Base-by-base conservation (phyloP, 352 stramenopile species). In the Phytophthora chlamydospora region DNA sequence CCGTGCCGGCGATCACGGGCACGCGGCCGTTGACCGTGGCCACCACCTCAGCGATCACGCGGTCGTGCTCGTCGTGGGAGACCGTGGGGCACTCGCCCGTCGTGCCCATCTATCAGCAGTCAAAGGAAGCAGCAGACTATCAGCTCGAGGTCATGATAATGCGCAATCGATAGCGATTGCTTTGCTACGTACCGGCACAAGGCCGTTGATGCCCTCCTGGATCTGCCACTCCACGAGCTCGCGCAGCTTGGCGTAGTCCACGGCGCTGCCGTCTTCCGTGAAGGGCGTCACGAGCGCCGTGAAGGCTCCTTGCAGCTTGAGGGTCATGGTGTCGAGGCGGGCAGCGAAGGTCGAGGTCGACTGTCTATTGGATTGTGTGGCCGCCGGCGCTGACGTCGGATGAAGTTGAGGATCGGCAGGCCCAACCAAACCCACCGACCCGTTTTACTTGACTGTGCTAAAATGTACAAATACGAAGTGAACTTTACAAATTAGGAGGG, bases 261-360 rank as follows among this genome's bases (percentile, higher is more conserved):
- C 93, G 29, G 76, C 76, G 40, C 73, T 88, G 47, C 93, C 93
- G 65, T 97, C 89, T 14, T 84, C 59, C 34, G 84, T 98, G 77
- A 99, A 98, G 8, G 97, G 97, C 59, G 97, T 99, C 49, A 99
- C 90, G 58, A 99, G 79, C 53, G 97, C 97, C 45, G 88, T 96
- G 66, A 96, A 93, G 11, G 88, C 73, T 79, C 90, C 90, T 63
- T 92, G 71, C 58, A 96, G 69, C 58, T 89, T 78, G 17, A 76
- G 45, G 13, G 47, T 58, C 79, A 93, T 83, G 11, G 12, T 65
- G 42, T 17, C 46, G 38, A 29, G 40, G 9, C 31, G n/a, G 53
- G 16, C 21, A 24, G 21, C 35, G 27, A 39, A 64, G 48, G 40
- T 34, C 41, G 38, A 35, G 39, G 46, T 59, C 59, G 58, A 58